Base-by-base conservation (phyloP, 192 early-diverging fungal genomes). In the Chytriomyces confervae region DNA sequence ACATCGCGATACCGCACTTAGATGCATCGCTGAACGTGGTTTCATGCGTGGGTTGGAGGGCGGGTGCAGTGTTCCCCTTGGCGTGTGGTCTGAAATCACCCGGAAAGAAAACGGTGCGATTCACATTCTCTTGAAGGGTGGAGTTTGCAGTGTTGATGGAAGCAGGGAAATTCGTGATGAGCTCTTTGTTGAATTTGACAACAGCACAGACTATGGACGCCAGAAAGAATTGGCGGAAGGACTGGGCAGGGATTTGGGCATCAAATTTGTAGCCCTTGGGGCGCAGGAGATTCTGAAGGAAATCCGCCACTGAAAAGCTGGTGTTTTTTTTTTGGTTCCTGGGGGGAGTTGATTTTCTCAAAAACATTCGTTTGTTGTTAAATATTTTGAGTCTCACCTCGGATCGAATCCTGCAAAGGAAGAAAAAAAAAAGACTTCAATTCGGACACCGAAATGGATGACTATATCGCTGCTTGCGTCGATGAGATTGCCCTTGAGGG, bases 41-140 rank as follows among this genome's bases (percentile, higher is more conserved):
- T 87, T 96, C 76, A 95, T 97, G 95, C 66, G 83, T 2, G 86
- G 81, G 45, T 83, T 99, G 27, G 95, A 99, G 84, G 97, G 97
- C 49, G 97, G 97, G 5, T 98, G 97, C 86, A 93, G 90, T 63
- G 95, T 98, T 60, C 96, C 97, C 5, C 91, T 98, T 75, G 97
- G 96, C 46, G 95, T 96, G 16, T 88, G 67, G 78, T 87, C 85
- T 44, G 66, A 77, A 18, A 76, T 63, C 24, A 10, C 10, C 6
- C 45, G 61, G 1, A 18, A 36, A 24, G 49, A 49, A 43, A 45
- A n/a, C 65, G 64, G 50, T 77, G 83, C 23, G 64, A 51, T 76
- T 2, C 50, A 44, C 50, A 82, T 96, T 46, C 53, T 43, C 23
- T 74, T 97, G 71, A 83, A 75, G 66, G 94, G 91, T 0, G 71